Evolutionary conservation across 345 rosid genomes (phyloP).

Genomic region (Linum tenue): DNA sequence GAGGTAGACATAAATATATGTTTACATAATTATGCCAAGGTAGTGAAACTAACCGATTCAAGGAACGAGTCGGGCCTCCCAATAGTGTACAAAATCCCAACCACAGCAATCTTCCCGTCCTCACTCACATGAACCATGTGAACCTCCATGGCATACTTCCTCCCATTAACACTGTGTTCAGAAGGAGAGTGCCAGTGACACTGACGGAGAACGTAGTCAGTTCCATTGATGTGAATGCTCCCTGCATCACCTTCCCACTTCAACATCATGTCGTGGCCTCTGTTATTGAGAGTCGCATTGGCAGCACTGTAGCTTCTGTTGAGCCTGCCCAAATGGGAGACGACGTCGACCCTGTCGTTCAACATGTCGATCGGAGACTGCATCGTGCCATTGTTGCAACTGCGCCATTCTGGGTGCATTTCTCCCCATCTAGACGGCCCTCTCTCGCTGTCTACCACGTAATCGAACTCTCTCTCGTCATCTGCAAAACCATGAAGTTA

Average conservation of each 20-base stretch:
- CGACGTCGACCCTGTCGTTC: constrained; percentile 40
- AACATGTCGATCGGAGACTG: constrained; percentile 81
- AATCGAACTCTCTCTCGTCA: constrained; percentile 56
- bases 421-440: constrained; percentile 77
- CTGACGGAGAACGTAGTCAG: constrained; percentile 29
- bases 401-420: constrained; percentile 46
- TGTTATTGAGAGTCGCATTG: constrained; percentile 53
- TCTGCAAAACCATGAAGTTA: constrained; percentile 26
- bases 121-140: constrained; percentile 72
- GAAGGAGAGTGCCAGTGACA: constrained; percentile 62
- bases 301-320: constrained; percentile 40
- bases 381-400: constrained; percentile 56
- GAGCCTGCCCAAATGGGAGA: constrained; percentile 42
- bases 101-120: constrained; percentile 57
- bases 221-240: constrained; percentile 30
- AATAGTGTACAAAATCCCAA: constrained; percentile 55
- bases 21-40: too few species aligned
- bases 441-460: constrained; percentile 16
- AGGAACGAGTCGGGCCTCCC: constrained; percentile 67
- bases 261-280: constrained; percentile 83
- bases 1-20: too few species aligned
- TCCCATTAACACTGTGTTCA: constrained; percentile 44
- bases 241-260: constrained; percentile 46
- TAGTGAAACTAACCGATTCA: constrained; percentile 28
- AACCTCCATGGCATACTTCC: constrained; percentile 46